Percentiles rank a stretch among this genome's conserved stretches.
Conservation (phyloP, 2,329 filamentous ascomycete genomes). For the Botrytis fabae region DNA sequence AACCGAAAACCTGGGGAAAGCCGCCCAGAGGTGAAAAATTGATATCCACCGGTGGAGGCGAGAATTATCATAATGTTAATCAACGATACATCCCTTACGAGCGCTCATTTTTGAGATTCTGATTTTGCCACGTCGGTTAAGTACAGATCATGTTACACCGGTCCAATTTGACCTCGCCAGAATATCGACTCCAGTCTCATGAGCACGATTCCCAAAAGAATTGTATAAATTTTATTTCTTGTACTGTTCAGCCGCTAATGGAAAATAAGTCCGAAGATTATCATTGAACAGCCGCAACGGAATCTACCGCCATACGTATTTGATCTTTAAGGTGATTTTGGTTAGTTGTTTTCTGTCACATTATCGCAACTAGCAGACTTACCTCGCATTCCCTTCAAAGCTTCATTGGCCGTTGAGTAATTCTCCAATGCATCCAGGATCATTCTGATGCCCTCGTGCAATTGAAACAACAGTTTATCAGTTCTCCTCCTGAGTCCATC, state of each 20-base stretch:
- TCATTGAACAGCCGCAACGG: background rate
- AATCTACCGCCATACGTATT: conserved; percentile 13
- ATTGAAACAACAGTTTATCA: conserved; percentile 28
- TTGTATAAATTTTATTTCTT: background rate
- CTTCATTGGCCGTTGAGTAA: conserved; percentile 37
- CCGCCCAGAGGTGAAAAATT: background rate
- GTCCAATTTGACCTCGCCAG: background rate
- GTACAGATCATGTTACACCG: background rate
- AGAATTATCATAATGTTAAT: background rate
- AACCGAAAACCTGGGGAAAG: background rate
- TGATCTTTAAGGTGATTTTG: background rate
- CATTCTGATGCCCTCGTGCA: conserved; percentile 31
- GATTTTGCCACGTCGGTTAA: too few relatives aligned
- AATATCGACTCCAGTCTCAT: background rate
- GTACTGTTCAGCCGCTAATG: background rate
- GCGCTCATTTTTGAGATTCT: too few relatives aligned
- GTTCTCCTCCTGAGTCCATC: conserved; percentile 12
- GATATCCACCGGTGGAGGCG: background rate
- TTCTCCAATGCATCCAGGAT: conserved; percentile 34
- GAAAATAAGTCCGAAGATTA: background rate
- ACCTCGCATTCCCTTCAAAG: conserved; percentile 36
- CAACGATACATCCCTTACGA: background rate
- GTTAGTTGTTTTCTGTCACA: background rate
- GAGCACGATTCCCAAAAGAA: background rate
- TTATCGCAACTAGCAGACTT: background rate